These are phyloP conservation scores for Calonectria crousiana DNA, from an alignment of 2,329 filamentous ascomycete genomes.

Conservation along the genomic window DNA sequence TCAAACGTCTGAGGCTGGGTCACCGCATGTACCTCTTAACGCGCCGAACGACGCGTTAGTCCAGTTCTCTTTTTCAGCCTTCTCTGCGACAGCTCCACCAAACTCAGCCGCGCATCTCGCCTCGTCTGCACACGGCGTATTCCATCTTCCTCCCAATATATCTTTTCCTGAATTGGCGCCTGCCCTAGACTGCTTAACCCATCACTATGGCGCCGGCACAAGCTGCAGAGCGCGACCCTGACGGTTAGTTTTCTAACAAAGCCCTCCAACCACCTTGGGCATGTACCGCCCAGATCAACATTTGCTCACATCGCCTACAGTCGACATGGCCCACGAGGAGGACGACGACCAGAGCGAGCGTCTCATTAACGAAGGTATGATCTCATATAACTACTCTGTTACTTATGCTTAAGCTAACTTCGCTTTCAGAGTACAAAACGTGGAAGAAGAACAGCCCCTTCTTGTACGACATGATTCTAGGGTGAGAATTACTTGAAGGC, in stretches of 20 bases:
- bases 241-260: constrained; percentile 47
- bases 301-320: constrained; percentile 37
- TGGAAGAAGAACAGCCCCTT: constrained; percentile 99
- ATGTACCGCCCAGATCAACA: constrained; percentile 3
- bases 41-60: constrained; percentile 51
- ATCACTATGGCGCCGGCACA: constrained; percentile 52
- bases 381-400: background rate
- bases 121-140: constrained; percentile 18
- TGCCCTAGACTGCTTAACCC: background rate
- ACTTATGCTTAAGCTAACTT: constrained; percentile 30
- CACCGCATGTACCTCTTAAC: constrained; percentile 48
- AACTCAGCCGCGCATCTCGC: constrained; percentile 35
- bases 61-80: constrained; percentile 45
- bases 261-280: background rate
- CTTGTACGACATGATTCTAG: constrained; percentile 97
- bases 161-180: background rate
- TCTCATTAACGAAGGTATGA: constrained; percentile 88
- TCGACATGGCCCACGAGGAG: constrained; percentile 69
- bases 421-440: constrained; percentile 88
- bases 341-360: constrained; percentile 83
- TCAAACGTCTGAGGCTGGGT: constrained; percentile 11
- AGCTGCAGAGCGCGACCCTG: constrained; percentile 50
- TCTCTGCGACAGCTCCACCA: constrained; percentile 35
- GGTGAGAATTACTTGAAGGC: constrained; percentile 57
- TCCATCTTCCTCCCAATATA: constrained; percentile 7